Base-by-base conservation (phyloP, 768 basidiomycete species). In the Mycena kentingensis region DNA sequence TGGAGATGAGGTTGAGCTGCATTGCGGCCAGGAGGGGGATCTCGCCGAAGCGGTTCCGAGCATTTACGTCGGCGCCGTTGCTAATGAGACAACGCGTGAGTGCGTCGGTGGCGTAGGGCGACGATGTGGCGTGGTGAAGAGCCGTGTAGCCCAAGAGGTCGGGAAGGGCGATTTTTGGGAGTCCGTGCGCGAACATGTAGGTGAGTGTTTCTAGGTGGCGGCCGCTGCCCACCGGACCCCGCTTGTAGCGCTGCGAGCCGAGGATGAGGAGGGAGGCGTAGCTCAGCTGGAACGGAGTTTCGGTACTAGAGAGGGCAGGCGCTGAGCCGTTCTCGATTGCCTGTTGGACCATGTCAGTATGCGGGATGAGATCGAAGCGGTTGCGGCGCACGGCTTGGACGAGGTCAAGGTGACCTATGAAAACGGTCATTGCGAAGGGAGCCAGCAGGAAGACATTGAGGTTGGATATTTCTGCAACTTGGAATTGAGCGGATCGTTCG, bases 11-110 rank as follows among this genome's bases (percentile, higher is more conserved):
- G 27, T 69, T 68, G 35, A 59, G 50, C 19, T 54, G 52, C 57
- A 59, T 54, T 22, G 50, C 13, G 22, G 46, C 53, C 21, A 55
- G 46, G 16, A 59, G 49, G 2, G 28, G 39, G 12, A 54, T 52
- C 46, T 58, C 73, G 3, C 81, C 81, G 49, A 76, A 80, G 13
- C 74, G 73, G 45, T 77, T 78, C 52, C 71, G 79, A 5, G 70
- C 67, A 57, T 84, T 75, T 6, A 76, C 72, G 52, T 82, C 69
- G 5, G 80, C 82, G 3, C 78, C 79, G 13, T 67, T 63, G 48
- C 71, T 63, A n/a, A 83, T 52, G 21, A 84, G 66, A 15, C 67
- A 54, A 16, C 71, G 72, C 0, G 68, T 64, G 19, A 81, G 61
- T 10, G 70, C 66, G 7, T 64, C 38, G 21, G 67, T 60, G 2